Base-by-base conservation (phyloP, 1,284 basidiomycete genomes). In the Cystobasidiaceae sp. region DNA sequence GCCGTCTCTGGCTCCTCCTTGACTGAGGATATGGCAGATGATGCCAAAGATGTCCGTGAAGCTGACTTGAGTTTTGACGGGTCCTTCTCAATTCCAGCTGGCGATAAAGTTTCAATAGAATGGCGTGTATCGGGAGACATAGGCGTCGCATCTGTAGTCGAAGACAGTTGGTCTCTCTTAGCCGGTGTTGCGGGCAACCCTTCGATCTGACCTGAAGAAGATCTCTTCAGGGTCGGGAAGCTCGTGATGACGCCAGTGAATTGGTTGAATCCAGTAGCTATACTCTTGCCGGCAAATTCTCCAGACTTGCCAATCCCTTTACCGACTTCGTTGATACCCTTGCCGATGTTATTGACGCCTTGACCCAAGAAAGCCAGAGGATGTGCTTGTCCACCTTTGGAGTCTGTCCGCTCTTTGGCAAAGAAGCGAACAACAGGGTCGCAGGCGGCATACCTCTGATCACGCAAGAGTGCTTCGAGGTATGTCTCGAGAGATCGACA, bases 351-450 rank as follows among this genome's bases (percentile, higher is more conserved):
- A 48, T 59, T 59, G 17, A 59, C 57, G 32, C 45, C 54, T 28
- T 51, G 37, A 39, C 61, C 61, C 6, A 64, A 25, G 44, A 64
- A 56, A 7, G 43, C 28, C n/a, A 64, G 34, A 25, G 61, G 61
- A 21, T 64, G 52, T 17, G 48, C 32, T 21, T 25, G 21, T 33
- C 58, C 46, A 3, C 34, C 44, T 25, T 56, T 51, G 19, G 67
- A 56, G 19, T 58, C 64, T 8, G 67, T 57, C 6, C 67, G 46
- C 34, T 68, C 67, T 52, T 62, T 66, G 4, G 48, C 58, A 41
- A 68, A 68, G 37, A 68, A 68, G 11, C 28, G 32, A 30, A 43
- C 48, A 13, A 66, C 67, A 4, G 67, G 63, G 21, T 57, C 58
- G 28, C 56, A 60, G n/a, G 32, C 13, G 11, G 64, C 58, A 43